A percentile compares a stretch with the other conserved stretches of the same genome.
Conservation (phyloP, 179 eudicot genomes). For the Spergularia azorica region DNA sequence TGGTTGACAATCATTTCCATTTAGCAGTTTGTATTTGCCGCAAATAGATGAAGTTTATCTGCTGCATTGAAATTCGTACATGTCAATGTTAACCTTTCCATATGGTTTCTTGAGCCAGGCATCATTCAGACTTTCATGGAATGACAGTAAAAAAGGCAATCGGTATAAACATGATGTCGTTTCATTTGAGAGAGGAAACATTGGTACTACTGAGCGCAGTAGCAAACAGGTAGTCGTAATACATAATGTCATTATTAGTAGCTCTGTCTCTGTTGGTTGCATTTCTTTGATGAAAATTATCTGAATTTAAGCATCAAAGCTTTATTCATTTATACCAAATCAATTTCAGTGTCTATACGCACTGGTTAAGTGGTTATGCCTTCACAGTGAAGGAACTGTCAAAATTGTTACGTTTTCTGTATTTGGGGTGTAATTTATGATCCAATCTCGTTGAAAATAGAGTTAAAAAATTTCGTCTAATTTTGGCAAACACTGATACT, state of each 20-base stretch:
- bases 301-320: not conserved
- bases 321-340: too few species aligned
- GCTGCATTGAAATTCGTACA: not conserved
- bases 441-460: not conserved
- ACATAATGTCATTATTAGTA: not conserved
- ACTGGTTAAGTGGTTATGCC: too few species aligned
- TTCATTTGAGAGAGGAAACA: constrained; percentile 91
- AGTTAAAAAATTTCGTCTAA: not conserved
- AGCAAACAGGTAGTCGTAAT: constrained; percentile 76
- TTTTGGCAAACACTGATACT: too few species aligned
- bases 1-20: not conserved
- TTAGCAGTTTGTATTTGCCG: not conserved
- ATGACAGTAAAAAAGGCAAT: constrained; percentile 70
- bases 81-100: not conserved
- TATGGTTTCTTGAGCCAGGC: constrained; percentile 54
- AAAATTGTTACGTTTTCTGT: too few species aligned
- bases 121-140: constrained; percentile 91
- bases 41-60: not conserved
- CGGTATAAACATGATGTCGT: constrained; percentile 92
- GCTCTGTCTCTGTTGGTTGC: not conserved
- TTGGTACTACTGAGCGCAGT: constrained; percentile 83
- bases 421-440: too few species aligned
- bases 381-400: too few species aligned
- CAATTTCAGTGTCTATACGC: not conserved
- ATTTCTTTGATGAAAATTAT: not conserved